These are phyloP conservation scores for Veloporphyrellus conicus DNA, from an alignment of 1,284 basidiomycete genomes.

Conservation along the genomic window DNA sequence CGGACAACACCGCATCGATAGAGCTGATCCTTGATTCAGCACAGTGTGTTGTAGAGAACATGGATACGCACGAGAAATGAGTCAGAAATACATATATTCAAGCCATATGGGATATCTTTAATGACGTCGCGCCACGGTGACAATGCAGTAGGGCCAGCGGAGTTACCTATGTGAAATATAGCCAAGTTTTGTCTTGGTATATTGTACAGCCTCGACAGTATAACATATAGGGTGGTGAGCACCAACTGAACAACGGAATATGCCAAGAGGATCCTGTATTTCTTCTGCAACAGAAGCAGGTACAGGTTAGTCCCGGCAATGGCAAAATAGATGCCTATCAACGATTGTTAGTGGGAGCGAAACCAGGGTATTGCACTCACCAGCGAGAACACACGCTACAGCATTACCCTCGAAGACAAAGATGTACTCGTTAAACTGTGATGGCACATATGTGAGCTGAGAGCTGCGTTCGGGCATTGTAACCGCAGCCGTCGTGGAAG, in stretches of 20 bases:
- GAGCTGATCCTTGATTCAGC: conserved; percentile 12
- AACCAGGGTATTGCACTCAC: background rate
- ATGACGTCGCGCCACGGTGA: conserved; percentile 22
- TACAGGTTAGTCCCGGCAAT: conserved; percentile 15
- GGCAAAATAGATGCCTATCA: conserved; percentile 18
- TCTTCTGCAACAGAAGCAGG: conserved; percentile 19
- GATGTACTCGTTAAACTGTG: conserved; percentile 14
- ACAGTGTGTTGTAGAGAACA: too few species aligned
- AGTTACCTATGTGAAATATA: conserved; percentile 13
- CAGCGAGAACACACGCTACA: conserved; percentile 21
- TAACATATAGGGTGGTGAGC: conserved; percentile 24
- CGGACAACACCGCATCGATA: conserved; percentile 26
- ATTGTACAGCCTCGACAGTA: conserved; percentile 14
- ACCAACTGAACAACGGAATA: conserved; percentile 15
- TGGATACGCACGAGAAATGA: conserved; percentile 13
- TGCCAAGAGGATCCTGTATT: conserved; percentile 12
- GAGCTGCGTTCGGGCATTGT: conserved; percentile 4
- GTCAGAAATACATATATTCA: conserved; percentile 26
- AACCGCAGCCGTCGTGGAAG: too few species aligned
- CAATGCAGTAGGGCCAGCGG: conserved; percentile 8
- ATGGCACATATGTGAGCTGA: conserved; percentile 10
- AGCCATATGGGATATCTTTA: background rate
- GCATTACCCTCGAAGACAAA: conserved; percentile 21
- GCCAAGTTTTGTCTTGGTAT: conserved; percentile 16
- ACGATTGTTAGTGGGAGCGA: background rate